phyloP scores from a whole-genome alignment of 106 monocot genomes.

The Dioscorea dumetorum region DNA sequence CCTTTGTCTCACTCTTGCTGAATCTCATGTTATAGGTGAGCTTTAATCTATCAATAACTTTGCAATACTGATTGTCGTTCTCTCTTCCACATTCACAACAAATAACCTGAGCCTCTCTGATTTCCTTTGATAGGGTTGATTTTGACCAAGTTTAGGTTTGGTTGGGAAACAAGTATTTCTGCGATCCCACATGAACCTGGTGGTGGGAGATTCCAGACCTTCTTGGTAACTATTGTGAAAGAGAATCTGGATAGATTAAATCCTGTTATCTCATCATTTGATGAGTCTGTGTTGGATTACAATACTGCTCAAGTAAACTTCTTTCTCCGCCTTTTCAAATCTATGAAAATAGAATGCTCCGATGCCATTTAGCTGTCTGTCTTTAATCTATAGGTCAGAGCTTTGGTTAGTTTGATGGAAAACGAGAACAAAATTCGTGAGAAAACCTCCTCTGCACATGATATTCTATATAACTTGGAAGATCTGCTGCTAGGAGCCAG shows the following conservation, averaged over 20 bases:
- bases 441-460: constrained; percentile 33
- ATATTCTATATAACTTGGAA: constrained; percentile 53
- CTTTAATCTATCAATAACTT: background rate
- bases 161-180: constrained; percentile 66
- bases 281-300: constrained; percentile 23
- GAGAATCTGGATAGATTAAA: constrained; percentile 27
- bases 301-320: constrained; percentile 54
- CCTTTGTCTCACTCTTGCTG: constrained; percentile 83
- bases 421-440: constrained; percentile 68
- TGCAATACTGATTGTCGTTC: background rate
- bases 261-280: constrained; percentile 40
- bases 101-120: constrained; percentile 1
- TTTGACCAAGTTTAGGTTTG: constrained; percentile 79
- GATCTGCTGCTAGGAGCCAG: constrained; percentile 68
- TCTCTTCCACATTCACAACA: background rate
- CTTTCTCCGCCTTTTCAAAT: too few species aligned
- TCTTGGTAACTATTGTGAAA: constrained; percentile 65
- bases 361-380: background rate
- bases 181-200: constrained; percentile 43
- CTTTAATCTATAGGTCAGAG: constrained; percentile 19
- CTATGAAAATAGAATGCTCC: too few species aligned
- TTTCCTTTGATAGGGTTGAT: constrained; percentile 53
- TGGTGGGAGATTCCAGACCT: constrained; percentile 62
- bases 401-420: constrained; percentile 46
- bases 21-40: constrained; percentile 90